A percentile compares a stretch with the other conserved stretches of the same genome.
Conservation (phyloP, 139 green algal species). For the Coccomyxa sp. region DNA sequence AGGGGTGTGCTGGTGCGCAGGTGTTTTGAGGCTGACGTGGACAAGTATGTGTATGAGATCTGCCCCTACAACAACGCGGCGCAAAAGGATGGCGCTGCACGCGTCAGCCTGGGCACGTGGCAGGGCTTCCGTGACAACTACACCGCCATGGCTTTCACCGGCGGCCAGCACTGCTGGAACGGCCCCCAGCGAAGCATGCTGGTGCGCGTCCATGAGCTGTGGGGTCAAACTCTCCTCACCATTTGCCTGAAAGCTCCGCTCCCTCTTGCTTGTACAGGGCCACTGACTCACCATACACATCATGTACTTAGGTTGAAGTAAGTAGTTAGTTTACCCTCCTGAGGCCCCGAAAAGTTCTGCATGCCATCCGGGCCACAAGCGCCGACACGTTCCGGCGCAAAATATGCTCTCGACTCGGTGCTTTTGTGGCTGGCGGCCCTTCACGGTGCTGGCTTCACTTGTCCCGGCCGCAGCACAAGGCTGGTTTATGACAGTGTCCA, state of each 20-base stretch:
- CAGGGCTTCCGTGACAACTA: conserved; percentile 44
- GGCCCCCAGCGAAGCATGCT: conserved; percentile 57
- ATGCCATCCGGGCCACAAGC: not conserved
- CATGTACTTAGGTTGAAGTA: too few relatives aligned
- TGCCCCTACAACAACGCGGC: conserved; percentile 68
- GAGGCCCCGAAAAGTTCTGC: not conserved
- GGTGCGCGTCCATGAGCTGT: conserved; percentile 2
- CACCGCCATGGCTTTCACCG: conserved; percentile 38
- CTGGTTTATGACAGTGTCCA: too few relatives aligned
- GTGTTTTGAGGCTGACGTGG: conserved; percentile 47
- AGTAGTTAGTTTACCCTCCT: not conserved
- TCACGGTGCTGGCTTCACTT: too few relatives aligned
- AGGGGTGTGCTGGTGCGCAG: not conserved
- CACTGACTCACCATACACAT: too few relatives aligned
- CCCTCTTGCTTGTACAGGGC: too few relatives aligned
- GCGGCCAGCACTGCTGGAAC: conserved; percentile 69
- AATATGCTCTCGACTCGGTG: too few relatives aligned
- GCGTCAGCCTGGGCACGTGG: conserved; percentile 58
- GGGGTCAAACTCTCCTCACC: too few relatives aligned
- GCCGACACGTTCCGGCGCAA: not conserved
- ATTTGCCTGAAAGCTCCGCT: too few relatives aligned
- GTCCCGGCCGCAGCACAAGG: too few relatives aligned
- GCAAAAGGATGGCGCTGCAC: conserved; percentile 56
- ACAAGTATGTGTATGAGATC: conserved; percentile 75
- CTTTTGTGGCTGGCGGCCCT: too few relatives aligned